Evolutionary conservation across 192 early-diverging fungal genomes (phyloP).

Genomic region (Mortierella alpina): DNA sequence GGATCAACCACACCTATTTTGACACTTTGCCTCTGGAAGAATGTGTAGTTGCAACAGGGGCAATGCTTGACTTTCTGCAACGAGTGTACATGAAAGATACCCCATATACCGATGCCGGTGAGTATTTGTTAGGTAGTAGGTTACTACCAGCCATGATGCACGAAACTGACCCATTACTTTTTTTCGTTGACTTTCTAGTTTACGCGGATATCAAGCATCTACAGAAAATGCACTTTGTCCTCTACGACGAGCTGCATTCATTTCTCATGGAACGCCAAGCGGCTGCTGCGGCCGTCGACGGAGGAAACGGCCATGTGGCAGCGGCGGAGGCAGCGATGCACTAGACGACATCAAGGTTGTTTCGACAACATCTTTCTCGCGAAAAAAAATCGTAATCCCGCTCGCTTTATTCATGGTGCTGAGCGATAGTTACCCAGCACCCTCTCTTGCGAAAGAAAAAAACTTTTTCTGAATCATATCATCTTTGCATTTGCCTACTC

Average conservation of each 20-base stretch:
- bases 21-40: conserved; percentile 72
- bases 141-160: not conserved
- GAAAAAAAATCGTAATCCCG: no score
- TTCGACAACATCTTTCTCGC: no score
- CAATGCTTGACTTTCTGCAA: conserved; percentile 73
- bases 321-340: conserved; percentile 16
- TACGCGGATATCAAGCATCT: conserved; percentile 55
- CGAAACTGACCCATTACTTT: not conserved
- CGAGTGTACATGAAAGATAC: conserved; percentile 66
- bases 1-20: conserved; percentile 70
- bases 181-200: conserved; percentile 20
- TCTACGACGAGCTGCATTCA: conserved; percentile 57
- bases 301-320: conserved; percentile 17
- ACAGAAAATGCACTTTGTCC: conserved; percentile 50
- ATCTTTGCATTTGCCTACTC: no score
- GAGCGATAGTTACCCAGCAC: no score
- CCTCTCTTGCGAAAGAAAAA: no score
- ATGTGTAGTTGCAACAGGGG: conserved; percentile 70
- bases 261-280: conserved; percentile 49
- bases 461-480: no score
- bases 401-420: no score
- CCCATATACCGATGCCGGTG: conserved; percentile 55
- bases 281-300: not conserved
- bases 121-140: not conserved
- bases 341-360: not conserved